phyloP scores from a whole-genome alignment of 2,329 filamentous ascomycete species.

The Orbilia oligospora region DNA sequence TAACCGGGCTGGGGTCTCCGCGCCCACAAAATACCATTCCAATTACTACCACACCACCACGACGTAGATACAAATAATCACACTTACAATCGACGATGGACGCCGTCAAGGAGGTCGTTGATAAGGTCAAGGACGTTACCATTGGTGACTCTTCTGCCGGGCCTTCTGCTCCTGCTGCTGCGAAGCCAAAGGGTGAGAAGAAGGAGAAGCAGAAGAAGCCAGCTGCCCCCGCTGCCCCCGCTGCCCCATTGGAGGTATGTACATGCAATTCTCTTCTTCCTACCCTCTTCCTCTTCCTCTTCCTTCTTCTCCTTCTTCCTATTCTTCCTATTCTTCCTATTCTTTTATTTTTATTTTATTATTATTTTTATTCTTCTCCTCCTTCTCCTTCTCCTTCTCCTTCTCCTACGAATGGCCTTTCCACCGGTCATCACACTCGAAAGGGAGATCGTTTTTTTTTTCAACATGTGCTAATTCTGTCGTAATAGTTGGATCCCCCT shows the following conservation, averaged over 20 bases:
- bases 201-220: constrained; percentile 70
- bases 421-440: no score
- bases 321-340: no score
- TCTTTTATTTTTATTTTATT: no score
- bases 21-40: no score
- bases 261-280: neutral
- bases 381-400: no score
- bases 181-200: constrained; percentile 70
- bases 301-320: no score
- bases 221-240: constrained; percentile 65
- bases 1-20: no score
- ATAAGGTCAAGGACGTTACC: constrained; percentile 75
- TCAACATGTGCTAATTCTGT: constrained; percentile 10
- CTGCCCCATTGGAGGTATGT: constrained; percentile 68
- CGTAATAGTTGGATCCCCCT: constrained; percentile 69
- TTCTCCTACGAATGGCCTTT: no score
- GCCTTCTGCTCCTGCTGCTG: constrained; percentile 61
- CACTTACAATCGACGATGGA: constrained; percentile 61
- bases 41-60: no score
- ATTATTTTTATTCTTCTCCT: no score
- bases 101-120: constrained; percentile 70
- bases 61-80: neutral
- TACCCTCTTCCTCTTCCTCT: no score
- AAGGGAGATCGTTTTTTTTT: no score
- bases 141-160: constrained; percentile 70